Percentiles rank a stretch among this genome's conserved stretches.
Evolutionary conservation across 2,329 filamentous ascomycete species (phyloP).

Genomic region (Ceratocystis cubensis): DNA sequence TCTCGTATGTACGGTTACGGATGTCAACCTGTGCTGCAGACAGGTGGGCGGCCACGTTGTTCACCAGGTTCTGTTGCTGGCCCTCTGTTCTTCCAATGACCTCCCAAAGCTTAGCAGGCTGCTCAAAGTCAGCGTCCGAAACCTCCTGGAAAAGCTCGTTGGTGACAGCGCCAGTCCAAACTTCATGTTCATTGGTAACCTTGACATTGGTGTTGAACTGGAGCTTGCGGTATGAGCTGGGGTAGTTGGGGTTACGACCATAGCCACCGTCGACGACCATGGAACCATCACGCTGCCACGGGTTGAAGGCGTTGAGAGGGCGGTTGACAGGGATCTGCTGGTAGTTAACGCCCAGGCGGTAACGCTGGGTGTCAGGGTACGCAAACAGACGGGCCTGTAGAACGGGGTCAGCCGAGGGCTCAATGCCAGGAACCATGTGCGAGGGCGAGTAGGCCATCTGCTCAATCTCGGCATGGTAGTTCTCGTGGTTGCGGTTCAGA

Average conservation of each 20-base stretch:
- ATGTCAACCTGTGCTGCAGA: constrained; percentile 41
- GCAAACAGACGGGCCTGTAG: constrained; percentile 49
- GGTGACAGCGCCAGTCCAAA: constrained; percentile 36
- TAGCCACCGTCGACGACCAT: constrained; percentile 59
- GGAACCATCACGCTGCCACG: constrained; percentile 59
- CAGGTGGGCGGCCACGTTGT: constrained; percentile 47
- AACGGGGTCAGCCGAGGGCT: constrained; percentile 49
- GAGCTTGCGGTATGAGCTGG: constrained; percentile 36
- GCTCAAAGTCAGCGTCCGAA: constrained; percentile 38
- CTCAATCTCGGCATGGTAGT: constrained; percentile 60
- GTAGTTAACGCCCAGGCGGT: constrained; percentile 52
- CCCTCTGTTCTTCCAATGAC: constrained; percentile 37
- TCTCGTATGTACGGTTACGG: constrained; percentile 45
- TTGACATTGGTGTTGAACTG: constrained; percentile 32
- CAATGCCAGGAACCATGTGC: constrained; percentile 51
- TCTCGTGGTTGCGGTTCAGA: constrained; percentile 50
- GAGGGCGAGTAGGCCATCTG: constrained; percentile 55
- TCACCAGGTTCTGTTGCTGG: constrained; percentile 49
- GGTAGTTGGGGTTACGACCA: constrained; percentile 47
- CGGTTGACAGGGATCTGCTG: constrained; percentile 52
- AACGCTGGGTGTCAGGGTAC: constrained; percentile 50
- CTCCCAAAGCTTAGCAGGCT: constrained; percentile 38
- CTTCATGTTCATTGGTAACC: constrained; percentile 34
- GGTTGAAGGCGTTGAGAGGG: constrained; percentile 45
- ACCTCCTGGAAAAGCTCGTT: constrained; percentile 34